Evolutionary conservation across 129 eudicot genomes (phyloP).

Genomic region (Daucus carota): DNA sequence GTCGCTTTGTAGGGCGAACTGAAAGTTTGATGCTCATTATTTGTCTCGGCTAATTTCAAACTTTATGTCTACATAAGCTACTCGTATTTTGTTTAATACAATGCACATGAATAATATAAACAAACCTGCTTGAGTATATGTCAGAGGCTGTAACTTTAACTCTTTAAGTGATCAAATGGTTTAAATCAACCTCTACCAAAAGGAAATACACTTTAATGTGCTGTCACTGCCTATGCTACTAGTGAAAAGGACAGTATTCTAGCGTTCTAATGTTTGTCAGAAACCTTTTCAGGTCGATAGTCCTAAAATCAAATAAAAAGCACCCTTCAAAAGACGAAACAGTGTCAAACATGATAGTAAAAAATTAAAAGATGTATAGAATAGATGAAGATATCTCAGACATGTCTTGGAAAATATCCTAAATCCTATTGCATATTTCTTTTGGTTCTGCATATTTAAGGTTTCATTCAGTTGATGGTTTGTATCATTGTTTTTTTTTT

Average conservation of each 20-base stretch:
- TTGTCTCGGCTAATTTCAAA: background rate
- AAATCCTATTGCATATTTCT: background rate
- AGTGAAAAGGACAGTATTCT: background rate
- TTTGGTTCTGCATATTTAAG: background rate
- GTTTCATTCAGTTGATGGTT: background rate
- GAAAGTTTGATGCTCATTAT: background rate
- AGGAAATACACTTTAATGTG: background rate
- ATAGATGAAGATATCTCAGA: background rate
- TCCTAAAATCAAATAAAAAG: background rate
- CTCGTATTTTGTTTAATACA: background rate
- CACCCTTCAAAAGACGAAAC: background rate
- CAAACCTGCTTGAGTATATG: background rate
- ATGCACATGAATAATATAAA: background rate
- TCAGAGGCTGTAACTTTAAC: background rate
- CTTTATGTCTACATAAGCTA: background rate
- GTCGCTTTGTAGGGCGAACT: background rate
- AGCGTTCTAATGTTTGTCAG: background rate
- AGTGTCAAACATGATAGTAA: background rate
- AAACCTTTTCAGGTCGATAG: background rate
- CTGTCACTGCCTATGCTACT: background rate
- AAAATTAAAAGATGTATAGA: background rate
- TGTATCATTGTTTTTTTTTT: background rate
- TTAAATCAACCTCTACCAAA: background rate
- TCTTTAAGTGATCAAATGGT: too few species aligned
- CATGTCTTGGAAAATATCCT: background rate